Conservation (phyloP, 2,329 filamentous ascomycete species). For the Fusarium drepaniforme region DNA sequence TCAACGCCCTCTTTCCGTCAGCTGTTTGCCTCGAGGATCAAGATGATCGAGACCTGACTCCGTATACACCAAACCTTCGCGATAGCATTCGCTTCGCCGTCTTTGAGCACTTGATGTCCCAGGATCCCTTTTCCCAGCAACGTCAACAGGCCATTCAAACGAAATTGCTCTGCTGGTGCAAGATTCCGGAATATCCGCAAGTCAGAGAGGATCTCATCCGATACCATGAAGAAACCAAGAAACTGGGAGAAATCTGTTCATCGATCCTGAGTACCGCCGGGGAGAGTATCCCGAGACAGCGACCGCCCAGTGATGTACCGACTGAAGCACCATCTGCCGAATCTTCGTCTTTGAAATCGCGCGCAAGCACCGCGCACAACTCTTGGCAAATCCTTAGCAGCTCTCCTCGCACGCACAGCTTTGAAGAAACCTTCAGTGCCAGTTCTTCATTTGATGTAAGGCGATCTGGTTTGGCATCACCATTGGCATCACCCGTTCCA, state of each 20-base stretch:
- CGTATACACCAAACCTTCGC: constrained; percentile 48
- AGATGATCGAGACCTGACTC: constrained; percentile 43
- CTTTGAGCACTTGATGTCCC: constrained; percentile 50
- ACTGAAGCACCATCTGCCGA: constrained; percentile 6
- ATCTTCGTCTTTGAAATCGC: constrained; percentile 20
- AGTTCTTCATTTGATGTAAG: constrained; percentile 12
- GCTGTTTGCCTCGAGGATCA: constrained; percentile 33
- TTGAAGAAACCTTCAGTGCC: constrained; percentile 17
- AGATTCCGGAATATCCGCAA: constrained; percentile 46
- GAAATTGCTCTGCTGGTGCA: constrained; percentile 50
- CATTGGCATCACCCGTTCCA: background rate
- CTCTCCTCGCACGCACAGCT: constrained; percentile 11
- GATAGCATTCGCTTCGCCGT: constrained; percentile 52
- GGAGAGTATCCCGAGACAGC: constrained; percentile 1
- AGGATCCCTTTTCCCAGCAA: constrained; percentile 31
- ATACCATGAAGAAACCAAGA: constrained; percentile 51
- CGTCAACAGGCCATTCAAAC: constrained; percentile 43
- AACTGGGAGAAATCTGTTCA: constrained; percentile 49
- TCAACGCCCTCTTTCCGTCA: constrained; percentile 53
- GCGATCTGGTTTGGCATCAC: background rate
- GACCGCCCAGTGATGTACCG: background rate
- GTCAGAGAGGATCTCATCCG: constrained; percentile 45
- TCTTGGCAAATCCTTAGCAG: constrained; percentile 7
- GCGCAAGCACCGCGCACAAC: constrained; percentile 17
- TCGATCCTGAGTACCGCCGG: constrained; percentile 36